Evolutionary conservation across 495 filamentous ascomycete species (phyloP).

Genomic region (Geoglossum glabrum): DNA sequence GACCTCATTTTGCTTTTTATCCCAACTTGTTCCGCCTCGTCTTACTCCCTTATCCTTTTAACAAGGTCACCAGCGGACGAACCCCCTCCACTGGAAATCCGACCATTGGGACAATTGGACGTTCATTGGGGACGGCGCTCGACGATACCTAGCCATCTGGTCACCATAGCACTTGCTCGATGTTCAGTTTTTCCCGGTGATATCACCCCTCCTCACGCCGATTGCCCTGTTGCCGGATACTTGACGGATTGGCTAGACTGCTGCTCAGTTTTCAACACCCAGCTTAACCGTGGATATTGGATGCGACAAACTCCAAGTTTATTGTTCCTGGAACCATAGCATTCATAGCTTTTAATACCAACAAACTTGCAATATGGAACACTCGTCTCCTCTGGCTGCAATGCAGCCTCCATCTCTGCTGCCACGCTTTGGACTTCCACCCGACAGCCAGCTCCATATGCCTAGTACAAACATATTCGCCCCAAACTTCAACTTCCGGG

Average conservation of each 20-base stretch:
- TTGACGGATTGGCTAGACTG: background rate
- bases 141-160: background rate
- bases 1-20: constrained; percentile 1
- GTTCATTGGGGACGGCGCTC: background rate
- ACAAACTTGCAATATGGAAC: constrained; percentile 42
- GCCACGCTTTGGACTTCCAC: constrained; percentile 14
- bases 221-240: background rate
- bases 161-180: background rate
- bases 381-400: constrained; percentile 82
- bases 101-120: background rate
- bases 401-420: constrained; percentile 62
- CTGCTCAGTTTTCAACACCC: background rate
- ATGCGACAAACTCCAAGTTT: background rate
- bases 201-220: background rate
- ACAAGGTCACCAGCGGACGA: background rate
- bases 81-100: background rate
- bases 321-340: background rate
- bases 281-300: background rate
- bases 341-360: background rate
- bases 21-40: background rate
- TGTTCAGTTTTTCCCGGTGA: background rate
- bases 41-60: background rate
- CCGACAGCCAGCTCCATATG: background rate
- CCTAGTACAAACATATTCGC: constrained; percentile 35
- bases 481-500: constrained; percentile 50